Evolutionary conservation across 805 yeast species (phyloP).

Genomic region (Zygotorulaspora florentina): DNA sequence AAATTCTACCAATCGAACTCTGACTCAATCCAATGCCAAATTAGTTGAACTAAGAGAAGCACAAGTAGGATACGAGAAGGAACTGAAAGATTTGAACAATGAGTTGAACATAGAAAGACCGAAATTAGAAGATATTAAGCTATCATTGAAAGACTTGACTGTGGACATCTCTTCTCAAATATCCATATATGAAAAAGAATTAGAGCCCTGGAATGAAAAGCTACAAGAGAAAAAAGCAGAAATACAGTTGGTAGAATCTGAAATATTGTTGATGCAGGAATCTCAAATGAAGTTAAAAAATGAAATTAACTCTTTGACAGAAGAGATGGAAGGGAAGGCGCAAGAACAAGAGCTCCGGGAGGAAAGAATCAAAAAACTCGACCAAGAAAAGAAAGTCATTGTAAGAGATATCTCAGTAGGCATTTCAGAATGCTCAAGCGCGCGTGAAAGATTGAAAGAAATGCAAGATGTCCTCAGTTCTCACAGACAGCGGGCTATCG

Average conservation of each 20-base stretch:
- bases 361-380: constrained; percentile 41
- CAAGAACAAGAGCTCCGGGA: constrained; percentile 49
- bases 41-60: constrained; percentile 45
- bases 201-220: constrained; percentile 80
- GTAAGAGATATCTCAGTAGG: constrained; percentile 56
- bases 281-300: constrained; percentile 42
- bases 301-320: constrained; percentile 44
- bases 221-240: constrained; percentile 60
- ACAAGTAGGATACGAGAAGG: constrained; percentile 41
- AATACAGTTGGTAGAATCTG: constrained; percentile 59
- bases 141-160: constrained; percentile 70
- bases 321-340: constrained; percentile 43
- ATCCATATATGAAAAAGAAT: constrained; percentile 53
- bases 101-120: constrained; percentile 51
- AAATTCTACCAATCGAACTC: constrained; percentile 42
- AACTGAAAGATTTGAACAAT: constrained; percentile 42
- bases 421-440: constrained; percentile 49
- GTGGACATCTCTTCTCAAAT: constrained; percentile 61
- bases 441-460: constrained; percentile 45
- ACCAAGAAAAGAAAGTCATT: constrained; percentile 47
- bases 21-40: constrained; percentile 45
- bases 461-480: constrained; percentile 51
- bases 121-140: constrained; percentile 58
- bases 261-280: constrained; percentile 54
- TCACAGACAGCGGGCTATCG: constrained; percentile 59